Evolutionary conservation across 345 rosid species (phyloP), one percentile per base, ranked within the genome.

Genomic region (Eucalyptus polyanthemos): DNA sequence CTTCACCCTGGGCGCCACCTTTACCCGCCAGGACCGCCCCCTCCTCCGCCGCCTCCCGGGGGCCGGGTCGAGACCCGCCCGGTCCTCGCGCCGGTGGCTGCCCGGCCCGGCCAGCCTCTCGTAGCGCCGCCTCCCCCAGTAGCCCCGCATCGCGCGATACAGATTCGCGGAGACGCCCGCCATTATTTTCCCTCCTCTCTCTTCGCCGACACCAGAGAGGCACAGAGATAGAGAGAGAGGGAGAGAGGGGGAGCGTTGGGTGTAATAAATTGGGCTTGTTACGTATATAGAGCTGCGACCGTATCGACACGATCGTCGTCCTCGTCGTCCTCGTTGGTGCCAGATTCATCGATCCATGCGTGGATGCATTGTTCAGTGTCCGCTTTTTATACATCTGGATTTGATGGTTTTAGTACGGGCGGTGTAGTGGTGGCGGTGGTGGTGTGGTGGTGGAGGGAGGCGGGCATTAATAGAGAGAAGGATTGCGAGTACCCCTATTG

Each of bases 21-120:
- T 94, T 87, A 94, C 92, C 91, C 91, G 88, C 95, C 93, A 93
- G 80, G 87, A 49, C 69, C 91, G 87, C 89, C 91, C 60, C 86
- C 91, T 60, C 65, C 88, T 19, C 40, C 29, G 45, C 27, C 62
- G 21, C 45, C 88, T 14, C 16, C 34, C 16, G 34, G 69, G 49
- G 58, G 87, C 87, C 72, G 19, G 65, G 19, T 93, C 94, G 21
- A 89, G 86, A 5, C 24, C 87, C 90, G 90, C 92, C 89, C 89
- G 91, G 58, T 90, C 89, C 50, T 87, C 50, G 49, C n/a, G 62
- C 44, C 62, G 54, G 11, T 53, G 58, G 88, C n/a, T 14, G 31
- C 27, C 88, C 42, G 58, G 58, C 56, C 27, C 45, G 69, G 88
- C 37, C 67, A 95, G 60, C 88, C 91, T 91, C 91, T 88, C 49